Evolutionary conservation across 1,284 basidiomycete genomes (phyloP).

Genomic region (Apiotrichum akiyoshidainum): DNA sequence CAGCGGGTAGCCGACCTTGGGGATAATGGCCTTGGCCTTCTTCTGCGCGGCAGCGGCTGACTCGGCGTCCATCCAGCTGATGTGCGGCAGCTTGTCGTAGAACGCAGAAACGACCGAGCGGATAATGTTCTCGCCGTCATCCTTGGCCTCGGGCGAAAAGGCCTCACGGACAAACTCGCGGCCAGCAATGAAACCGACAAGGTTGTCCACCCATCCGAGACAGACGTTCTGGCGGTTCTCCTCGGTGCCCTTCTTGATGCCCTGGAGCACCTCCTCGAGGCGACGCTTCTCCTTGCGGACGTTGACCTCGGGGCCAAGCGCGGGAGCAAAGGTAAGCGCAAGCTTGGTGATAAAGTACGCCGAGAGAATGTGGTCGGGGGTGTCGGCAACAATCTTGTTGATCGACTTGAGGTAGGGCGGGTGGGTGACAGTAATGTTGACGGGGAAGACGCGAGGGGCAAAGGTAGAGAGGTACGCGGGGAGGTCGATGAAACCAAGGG

Average conservation of each 20-base stretch:
- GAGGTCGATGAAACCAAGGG: conserved; percentile 76
- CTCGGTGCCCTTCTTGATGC: conserved; percentile 80
- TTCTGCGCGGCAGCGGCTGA: conserved; percentile 77
- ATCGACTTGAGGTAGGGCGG: conserved; percentile 73
- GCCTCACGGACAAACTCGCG: conserved; percentile 77
- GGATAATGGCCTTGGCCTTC: conserved; percentile 59
- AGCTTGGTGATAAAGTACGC: conserved; percentile 77
- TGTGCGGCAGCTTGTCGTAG: conserved; percentile 68
- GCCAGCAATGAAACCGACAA: conserved; percentile 56
- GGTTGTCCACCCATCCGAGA: conserved; percentile 49
- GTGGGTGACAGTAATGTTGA: conserved; percentile 72
- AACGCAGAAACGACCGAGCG: conserved; percentile 78
- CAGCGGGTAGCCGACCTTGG: conserved; percentile 64
- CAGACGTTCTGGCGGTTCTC: conserved; percentile 72
- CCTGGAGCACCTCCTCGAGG: conserved; percentile 69
- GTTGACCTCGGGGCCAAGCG: conserved; percentile 68
- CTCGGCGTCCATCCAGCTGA: conserved; percentile 89
- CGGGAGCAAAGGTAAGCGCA: conserved; percentile 63
- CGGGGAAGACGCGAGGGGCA: conserved; percentile 72
- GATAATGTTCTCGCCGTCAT: conserved; percentile 80
- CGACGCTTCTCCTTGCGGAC: conserved; percentile 69
- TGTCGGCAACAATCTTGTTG: conserved; percentile 66
- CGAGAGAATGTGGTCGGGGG: conserved; percentile 64
- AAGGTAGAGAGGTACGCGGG: conserved; percentile 78
- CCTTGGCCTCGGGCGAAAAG: conserved; percentile 75